Evolutionary conservation across 352 stramenopile species (phyloP).

Genomic region (Globisporangium splendens): DNA sequence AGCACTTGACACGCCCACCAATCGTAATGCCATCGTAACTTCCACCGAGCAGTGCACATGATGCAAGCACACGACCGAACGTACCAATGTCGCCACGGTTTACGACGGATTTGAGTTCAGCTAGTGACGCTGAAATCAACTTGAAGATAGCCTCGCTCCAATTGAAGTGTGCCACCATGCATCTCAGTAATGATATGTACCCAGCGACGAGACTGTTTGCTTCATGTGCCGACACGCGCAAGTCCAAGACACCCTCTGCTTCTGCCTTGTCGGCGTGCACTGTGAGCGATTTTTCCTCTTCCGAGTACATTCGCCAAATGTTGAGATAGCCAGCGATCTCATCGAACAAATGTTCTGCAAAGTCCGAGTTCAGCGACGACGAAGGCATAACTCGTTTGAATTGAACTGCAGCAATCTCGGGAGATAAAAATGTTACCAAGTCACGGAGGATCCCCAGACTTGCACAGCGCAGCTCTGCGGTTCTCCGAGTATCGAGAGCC

Average conservation of each 20-base stretch:
- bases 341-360: conserved; percentile 39
- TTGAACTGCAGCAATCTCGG: conserved; percentile 33
- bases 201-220: conserved; percentile 32
- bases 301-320: conserved; percentile 36
- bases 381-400: conserved; percentile 26
- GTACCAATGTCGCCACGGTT: background rate
- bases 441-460: conserved; percentile 44
- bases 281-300: conserved; percentile 3
- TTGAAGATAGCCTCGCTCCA: conserved; percentile 30
- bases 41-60: conserved; percentile 53
- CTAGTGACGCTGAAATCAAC: conserved; percentile 21
- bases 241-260: conserved; percentile 15
- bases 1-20: conserved; percentile 61
- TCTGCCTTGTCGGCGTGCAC: background rate
- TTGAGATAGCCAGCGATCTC: conserved; percentile 30
- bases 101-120: conserved; percentile 2
- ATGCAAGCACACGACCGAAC: conserved; percentile 29
- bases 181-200: conserved; percentile 53
- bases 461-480: conserved; percentile 47
- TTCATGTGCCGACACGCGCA: conserved; percentile 45
- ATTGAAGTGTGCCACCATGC: conserved; percentile 18
- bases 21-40: conserved; percentile 44
- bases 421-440: conserved; percentile 27
- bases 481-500: conserved; percentile 39
- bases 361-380: conserved; percentile 7